phyloP scores from a whole-genome alignment of 495 filamentous ascomycete genomes.

The Lophiostoma macrostomum region DNA sequence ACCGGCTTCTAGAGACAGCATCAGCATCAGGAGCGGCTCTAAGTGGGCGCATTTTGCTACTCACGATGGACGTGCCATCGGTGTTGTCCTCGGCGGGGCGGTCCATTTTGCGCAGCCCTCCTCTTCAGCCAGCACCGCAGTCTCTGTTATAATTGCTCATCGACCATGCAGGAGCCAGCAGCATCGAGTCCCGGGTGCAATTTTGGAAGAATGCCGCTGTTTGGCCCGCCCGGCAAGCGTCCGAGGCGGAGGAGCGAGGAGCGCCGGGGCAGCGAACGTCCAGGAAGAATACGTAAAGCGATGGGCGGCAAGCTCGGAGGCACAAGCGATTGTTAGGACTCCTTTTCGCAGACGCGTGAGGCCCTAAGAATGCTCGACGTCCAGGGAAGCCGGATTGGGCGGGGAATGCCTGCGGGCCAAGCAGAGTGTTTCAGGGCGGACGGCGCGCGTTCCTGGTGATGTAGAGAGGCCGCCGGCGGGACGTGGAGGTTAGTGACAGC shows the following conservation, averaged over 20 bases:
- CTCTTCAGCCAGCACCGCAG: conserved; percentile 27
- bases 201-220: conserved; percentile 13
- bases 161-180: conserved; percentile 10
- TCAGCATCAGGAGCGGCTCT: not conserved
- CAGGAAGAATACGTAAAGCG: conserved; percentile 9
- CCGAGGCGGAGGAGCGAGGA: not conserved
- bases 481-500: not conserved
- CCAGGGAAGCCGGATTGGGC: conserved; percentile 5
- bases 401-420: conserved; percentile 14
- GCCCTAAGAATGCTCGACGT: conserved; percentile 19
- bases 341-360: not conserved
- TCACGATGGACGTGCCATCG: conserved; percentile 61
- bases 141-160: conserved; percentile 27
- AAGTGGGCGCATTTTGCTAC: conserved; percentile 12
- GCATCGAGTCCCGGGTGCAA: conserved; percentile 23
- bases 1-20: conserved; percentile 58
- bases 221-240: not conserved
- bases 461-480: not conserved
- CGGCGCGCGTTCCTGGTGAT: not conserved
- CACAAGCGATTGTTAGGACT: not conserved
- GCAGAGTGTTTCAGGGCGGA: conserved; percentile 24
- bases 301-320: conserved; percentile 1
- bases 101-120: conserved; percentile 30
- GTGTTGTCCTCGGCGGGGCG: conserved; percentile 39
- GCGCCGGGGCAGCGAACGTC: conserved; percentile 2